Evolutionary conservation across 2,329 filamentous ascomycete species (phyloP), one percentile per base, ranked within the genome.

Genomic region (Nemania sp.): DNA sequence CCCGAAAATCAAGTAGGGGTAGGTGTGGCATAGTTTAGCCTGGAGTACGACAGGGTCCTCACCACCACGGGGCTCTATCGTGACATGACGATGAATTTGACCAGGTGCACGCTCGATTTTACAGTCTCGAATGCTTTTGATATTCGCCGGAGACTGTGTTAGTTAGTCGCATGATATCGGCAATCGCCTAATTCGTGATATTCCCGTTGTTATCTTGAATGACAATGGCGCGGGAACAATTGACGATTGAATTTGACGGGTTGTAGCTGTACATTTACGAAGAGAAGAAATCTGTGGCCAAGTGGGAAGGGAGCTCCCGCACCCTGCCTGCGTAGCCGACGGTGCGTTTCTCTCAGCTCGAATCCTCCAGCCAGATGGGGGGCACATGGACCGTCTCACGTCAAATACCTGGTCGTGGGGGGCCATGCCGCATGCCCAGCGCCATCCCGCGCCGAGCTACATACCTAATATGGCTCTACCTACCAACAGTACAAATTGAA

Each of bases 221-320:
- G 43, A 58, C 2, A 32, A 29, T 47, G 26, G 26, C 35, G 38
- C 15, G 18, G 5, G 18, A 43, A n/a, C n/a, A n/a, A n/a, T n/a
- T 43, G 15, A 5, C 38, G 6, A 43, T n/a, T 43, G 38, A 15
- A 41, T 41, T 15, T 41, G 38, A 52, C 49, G 24, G n/a, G 26
- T 52, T 52, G 13, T 52, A 49, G 41, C 41, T 27, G 47, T 51
- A 13, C 47, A 10, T 51, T 13, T 13, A 24, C 10, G 22, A 27
- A 43, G 54, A 41, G 38, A 55, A 54, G n/a, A 15, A 47, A 54
- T 51, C 43, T 11, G 24, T 56, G 56, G 35, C n/a, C 13, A 35
- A 61, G 51, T 55, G 56, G 35, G 59, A 67, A 68, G 68, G 65
- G 68, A 70, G 62, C 62, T 68, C 65, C 65, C 68, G 65, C 62